Evolutionary conservation across 495 filamentous ascomycete genomes (phyloP).

Genomic region (Viridothelium virens): DNA sequence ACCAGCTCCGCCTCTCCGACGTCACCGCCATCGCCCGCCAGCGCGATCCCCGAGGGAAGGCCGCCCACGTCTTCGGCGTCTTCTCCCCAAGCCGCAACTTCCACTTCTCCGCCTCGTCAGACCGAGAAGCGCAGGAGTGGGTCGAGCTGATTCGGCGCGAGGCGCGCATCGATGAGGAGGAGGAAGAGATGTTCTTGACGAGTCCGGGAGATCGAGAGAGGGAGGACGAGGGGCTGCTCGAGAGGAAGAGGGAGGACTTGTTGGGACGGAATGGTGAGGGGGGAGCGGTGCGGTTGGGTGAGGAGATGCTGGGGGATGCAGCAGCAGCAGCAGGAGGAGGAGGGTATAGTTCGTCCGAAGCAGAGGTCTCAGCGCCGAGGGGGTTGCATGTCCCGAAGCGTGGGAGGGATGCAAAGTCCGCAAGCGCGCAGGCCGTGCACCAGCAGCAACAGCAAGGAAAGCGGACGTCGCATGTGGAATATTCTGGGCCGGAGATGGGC

Average conservation of each 20-base stretch:
- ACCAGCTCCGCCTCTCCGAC: constrained; percentile 80
- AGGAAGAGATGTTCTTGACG: constrained; percentile 65
- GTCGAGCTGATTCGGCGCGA: constrained; percentile 71
- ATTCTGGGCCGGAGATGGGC: constrained; percentile 79
- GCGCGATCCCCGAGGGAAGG: constrained; percentile 75
- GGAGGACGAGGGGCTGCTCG: constrained; percentile 3
- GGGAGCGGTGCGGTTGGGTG: background rate
- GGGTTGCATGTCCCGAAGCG: background rate
- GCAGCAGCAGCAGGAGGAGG: constrained; percentile 30
- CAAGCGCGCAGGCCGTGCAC: constrained; percentile 4
- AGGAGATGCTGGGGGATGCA: background rate
- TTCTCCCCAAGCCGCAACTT: constrained; percentile 88
- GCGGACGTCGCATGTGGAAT: constrained; percentile 52
- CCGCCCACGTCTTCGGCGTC: constrained; percentile 78
- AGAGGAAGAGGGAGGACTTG: background rate
- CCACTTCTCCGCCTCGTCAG: constrained; percentile 68
- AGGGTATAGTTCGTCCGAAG: constrained; percentile 61
- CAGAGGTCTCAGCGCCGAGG: constrained; percentile 23
- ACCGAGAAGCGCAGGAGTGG: constrained; percentile 79
- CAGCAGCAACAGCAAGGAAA: constrained; percentile 23
- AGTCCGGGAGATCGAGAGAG: constrained; percentile 43
- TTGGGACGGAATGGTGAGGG: background rate
- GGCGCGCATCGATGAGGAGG: constrained; percentile 76
- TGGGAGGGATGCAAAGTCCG: background rate
- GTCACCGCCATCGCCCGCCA: constrained; percentile 83